Evolutionary conservation across 768 basidiomycete species (phyloP).

Genomic region (Hypholoma fasciculare): DNA sequence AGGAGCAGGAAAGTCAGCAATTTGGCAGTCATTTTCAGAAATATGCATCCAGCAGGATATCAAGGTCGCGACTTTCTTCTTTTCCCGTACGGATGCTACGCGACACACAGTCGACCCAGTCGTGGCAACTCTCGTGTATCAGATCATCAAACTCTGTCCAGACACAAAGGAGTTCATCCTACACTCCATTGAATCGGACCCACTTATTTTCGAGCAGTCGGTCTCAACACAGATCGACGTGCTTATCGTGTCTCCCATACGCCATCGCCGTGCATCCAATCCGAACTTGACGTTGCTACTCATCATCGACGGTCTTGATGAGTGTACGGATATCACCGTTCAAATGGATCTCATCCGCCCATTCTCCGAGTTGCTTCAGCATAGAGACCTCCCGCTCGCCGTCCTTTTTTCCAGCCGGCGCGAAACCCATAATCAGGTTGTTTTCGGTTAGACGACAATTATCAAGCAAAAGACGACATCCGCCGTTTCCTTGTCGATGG

Average conservation of each 20-base stretch:
- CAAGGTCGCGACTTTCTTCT: constrained; percentile 16
- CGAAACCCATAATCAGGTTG: too few relatives aligned
- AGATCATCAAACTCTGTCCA: constrained; percentile 7
- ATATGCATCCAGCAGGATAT: background rate
- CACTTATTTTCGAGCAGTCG: constrained; percentile 10
- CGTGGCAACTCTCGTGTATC: constrained; percentile 14
- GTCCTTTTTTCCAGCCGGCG: too few relatives aligned
- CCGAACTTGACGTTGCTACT: background rate
- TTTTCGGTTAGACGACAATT: too few relatives aligned
- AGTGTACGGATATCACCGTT: too few relatives aligned
- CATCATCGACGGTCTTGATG: too few relatives aligned
- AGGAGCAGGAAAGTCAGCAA: constrained; percentile 18
- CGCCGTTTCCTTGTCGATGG: too few relatives aligned
- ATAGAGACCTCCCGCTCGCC: too few relatives aligned
- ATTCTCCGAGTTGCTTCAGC: too few relatives aligned
- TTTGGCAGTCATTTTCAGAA: constrained; percentile 15
- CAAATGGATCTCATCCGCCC: too few relatives aligned
- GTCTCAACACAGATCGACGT: constrained; percentile 9
- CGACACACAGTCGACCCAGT: too few relatives aligned
- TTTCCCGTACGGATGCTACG: background rate
- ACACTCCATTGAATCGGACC: constrained; percentile 8
- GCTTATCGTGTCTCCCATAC: constrained; percentile 8
- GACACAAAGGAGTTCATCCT: constrained; percentile 4
- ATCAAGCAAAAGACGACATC: too few relatives aligned
- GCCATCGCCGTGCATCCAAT: background rate